These are phyloP conservation scores for Prunus armeniaca DNA, from an alignment of 306 rosid species.

Conservation along the genomic window DNA sequence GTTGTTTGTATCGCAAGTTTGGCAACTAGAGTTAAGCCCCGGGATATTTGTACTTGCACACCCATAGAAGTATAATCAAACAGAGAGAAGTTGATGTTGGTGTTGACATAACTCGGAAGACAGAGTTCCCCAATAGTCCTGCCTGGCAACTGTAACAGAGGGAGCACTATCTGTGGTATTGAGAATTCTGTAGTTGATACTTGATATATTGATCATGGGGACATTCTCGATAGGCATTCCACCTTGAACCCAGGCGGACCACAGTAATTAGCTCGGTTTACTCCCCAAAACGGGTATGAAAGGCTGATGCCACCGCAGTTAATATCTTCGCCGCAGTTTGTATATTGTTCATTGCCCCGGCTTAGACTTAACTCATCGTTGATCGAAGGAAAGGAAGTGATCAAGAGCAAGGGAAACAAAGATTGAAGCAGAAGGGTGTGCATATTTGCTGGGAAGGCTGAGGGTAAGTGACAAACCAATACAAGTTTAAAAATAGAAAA, in stretches of 20 bases:
- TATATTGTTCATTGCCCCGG: not conserved
- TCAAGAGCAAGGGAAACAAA: not conserved
- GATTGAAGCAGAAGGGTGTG: not conserved
- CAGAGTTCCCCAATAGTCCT: conserved; percentile 15
- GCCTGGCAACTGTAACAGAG: not conserved
- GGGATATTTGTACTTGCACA: not conserved
- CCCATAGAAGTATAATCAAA: not conserved
- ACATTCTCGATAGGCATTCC: not conserved
- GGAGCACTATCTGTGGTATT: not conserved
- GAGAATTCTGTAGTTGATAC: not conserved
- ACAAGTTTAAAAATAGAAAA: not conserved
- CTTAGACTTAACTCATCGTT: not conserved
- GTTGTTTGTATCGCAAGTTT: too few species aligned
- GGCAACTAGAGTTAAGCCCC: too few species aligned
- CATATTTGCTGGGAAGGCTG: not conserved
- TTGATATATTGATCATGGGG: not conserved
- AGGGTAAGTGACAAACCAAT: too few species aligned
- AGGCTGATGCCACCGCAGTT: not conserved
- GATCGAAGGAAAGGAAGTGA: not conserved
- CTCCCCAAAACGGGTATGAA: not conserved
- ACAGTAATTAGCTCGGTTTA: not conserved
- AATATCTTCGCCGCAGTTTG: not conserved
- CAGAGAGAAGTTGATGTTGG: not conserved
- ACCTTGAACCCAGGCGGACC: not conserved
- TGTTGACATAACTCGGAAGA: not conserved